Evolutionary conservation across 164 flowering plant species (phyloP).

Genomic region (Euptelea pleiosperma): DNA sequence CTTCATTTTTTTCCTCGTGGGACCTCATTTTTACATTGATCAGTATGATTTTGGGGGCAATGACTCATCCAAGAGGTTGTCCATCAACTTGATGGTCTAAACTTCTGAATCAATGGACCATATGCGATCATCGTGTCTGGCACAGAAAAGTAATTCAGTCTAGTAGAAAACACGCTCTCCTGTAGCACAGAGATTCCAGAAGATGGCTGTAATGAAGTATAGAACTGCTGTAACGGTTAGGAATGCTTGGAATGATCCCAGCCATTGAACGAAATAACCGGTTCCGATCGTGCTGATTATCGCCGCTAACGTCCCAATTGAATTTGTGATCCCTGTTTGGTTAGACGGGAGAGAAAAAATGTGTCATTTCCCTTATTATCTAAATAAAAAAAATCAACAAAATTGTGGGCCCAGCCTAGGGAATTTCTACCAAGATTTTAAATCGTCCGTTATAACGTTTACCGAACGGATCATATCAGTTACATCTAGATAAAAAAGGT

Average conservation of each 20-base stretch:
- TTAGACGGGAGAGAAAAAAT: not conserved
- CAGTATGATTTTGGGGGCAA: no score
- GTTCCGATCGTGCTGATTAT: constrained; percentile 93
- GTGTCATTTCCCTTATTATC: not conserved
- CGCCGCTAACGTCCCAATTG: constrained; percentile 85
- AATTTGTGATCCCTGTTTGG: constrained; percentile 74
- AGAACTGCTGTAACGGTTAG: constrained; percentile 73
- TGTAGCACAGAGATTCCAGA: constrained; percentile 86
- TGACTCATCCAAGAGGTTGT: no score
- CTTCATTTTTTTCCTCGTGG: no score
- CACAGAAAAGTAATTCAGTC: not conserved
- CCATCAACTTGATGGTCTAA: no score
- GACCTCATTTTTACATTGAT: no score
- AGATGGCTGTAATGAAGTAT: constrained; percentile 65
- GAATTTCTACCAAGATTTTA: no score
- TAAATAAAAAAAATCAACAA: not conserved
- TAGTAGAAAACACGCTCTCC: constrained; percentile 76
- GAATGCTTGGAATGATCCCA: constrained; percentile 96
- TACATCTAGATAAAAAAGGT: not conserved
- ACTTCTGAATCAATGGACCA: not conserved
- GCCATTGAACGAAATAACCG: constrained; percentile 92
- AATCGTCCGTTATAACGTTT: no score
- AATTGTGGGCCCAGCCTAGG: no score
- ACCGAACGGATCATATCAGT: not conserved
- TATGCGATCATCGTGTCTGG: not conserved